Percentiles rank a stretch among this genome's conserved stretches.
These are phyloP conservation scores for Aureobasidium uvarum DNA, from an alignment of 2,329 filamentous ascomycete genomes.

Conservation along the genomic window DNA sequence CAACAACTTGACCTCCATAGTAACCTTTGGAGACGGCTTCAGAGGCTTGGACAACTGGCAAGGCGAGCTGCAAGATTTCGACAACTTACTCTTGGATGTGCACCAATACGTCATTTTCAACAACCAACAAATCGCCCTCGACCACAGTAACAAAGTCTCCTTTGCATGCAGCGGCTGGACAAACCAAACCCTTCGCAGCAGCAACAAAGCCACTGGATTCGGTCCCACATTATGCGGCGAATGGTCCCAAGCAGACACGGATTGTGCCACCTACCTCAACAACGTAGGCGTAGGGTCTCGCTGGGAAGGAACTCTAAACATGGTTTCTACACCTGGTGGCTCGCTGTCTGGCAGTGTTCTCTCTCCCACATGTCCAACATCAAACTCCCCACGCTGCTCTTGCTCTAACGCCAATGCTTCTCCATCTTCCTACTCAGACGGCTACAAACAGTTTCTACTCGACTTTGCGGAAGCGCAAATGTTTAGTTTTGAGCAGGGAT, in stretches of 20 bases:
- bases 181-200: slow-evolving; percentile 68
- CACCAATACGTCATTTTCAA: slow-evolving; percentile 99
- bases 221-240: slow-evolving; percentile 94
- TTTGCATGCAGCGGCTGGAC: slow-evolving; percentile 90
- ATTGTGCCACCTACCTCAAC: slow-evolving; percentile 84
- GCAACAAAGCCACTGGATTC: slow-evolving; percentile 74
- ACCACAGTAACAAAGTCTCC: slow-evolving; percentile 77
- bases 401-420: slow-evolving; percentile 76
- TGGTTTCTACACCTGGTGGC: slow-evolving; percentile 47
- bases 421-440: slow-evolving; percentile 62
- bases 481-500: slow-evolving; percentile 85
- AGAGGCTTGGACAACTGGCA: slow-evolving; percentile 90
- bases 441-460: slow-evolving; percentile 81
- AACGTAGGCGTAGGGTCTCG: slow-evolving; percentile 85
- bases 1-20: slow-evolving; percentile 69
- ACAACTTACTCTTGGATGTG: slow-evolving; percentile 83
- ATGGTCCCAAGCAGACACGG: slow-evolving; percentile 96
- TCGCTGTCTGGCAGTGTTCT: slow-evolving; percentile 61
- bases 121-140: slow-evolving; percentile 74
- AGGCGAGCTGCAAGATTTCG: slow-evolving; percentile 68
- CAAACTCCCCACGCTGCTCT: slow-evolving; percentile 61
- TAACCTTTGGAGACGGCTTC: slow-evolving; percentile 95
- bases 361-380: slow-evolving; percentile 70
- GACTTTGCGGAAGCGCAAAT: slow-evolving; percentile 97
- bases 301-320: slow-evolving; percentile 84